Base-by-base conservation (phyloP, 2,329 filamentous ascomycete genomes). In the Claviceps digitariae region DNA sequence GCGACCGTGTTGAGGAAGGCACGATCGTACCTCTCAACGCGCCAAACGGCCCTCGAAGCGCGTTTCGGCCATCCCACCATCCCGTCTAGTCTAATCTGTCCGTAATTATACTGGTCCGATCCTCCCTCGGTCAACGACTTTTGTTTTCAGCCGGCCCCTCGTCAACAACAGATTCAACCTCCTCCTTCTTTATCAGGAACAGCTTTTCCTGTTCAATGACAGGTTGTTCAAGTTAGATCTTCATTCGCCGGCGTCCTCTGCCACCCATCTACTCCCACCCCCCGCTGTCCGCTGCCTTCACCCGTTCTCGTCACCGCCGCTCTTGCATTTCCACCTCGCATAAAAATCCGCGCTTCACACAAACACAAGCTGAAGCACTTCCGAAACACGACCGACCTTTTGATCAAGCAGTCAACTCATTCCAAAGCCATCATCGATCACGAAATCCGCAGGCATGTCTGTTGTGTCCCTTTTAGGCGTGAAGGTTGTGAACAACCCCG, bases 401-500 rank as follows among this genome's bases (percentile, higher is more conserved):
- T 17, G 5, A 50, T 50, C 23, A 41, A 41, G n/a, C 48, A 15
- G 3, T 43, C 36, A 10, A 17, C 4, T 15, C 10, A 9, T 21
- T 25, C 17, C 23, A 21, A 13, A 29, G 13, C 2, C 23, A 41
- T 31, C 21, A n/a, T 20, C 25, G 21, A 21, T 20, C 25, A 17
- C 41, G 4, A 23, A 38, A 10, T 10, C 25, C 10, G 54, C 55
- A 63, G 65, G 52, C 60, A 96, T 96, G 93, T 96, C 93, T 67
- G 87, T 96, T 66, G 90, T 98, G 59, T 95, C 90, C 61, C 83
- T 98, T 56, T 82, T 98, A 61, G 91, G 91, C 66, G 93, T 98
- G 64, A 87, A 93, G 71, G 87, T 98, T 62, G 78, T 90, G 68
- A 97, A 98, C 81, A 98, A 98, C 75, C 93, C 93, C 65, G 90